Base-by-base conservation (phyloP, 1,139 yeast genomes). In the Sugiyamaella japonica region DNA sequence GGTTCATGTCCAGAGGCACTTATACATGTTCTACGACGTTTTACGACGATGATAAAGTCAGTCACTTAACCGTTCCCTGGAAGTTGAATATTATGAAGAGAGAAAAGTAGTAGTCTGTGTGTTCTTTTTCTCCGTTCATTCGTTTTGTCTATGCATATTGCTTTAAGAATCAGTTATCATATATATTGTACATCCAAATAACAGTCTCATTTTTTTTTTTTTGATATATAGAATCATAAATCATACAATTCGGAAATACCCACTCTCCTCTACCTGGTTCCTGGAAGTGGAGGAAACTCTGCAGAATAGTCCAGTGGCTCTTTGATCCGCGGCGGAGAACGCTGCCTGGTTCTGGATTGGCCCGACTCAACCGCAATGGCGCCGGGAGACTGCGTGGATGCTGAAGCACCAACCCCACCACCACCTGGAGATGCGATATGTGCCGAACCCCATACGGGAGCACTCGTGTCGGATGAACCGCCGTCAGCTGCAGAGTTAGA, bases 1-100 rank as follows among this genome's bases (percentile, higher is more conserved):
- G 97, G 1, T 73, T 90, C 71, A 73, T 91, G 62, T 96, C 95
- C 2, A 82, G 97, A 71, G 97, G 97, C 47, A 78, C 82, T 55
- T 91, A 89, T 73, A 81, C 85, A 50, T 96, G 96, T 17, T 77
- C 81, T 41, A 84, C 95, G 25, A 87, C 86, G 71, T 90, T 90
- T 66, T 78, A 88, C 50, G 97, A 91, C 67, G 97, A 91, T 70
- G 98, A 91, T 71, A 84, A 85, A 65, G 79, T 76, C 36, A 80
- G 79, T 51, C 96, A 89, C 69, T 78, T 89, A 71, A 78, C 82
- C 41, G 78, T 89, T 64, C 89, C 93, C 53, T 91, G 97, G 97
- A 82, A 85, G 61, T 89, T 90, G 67, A 85, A 85, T 63, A 89
- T 91, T 58, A 82, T 83, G 47, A 85, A 84, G 70, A 29, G 57